Percentiles rank a stretch among this genome's conserved stretches.
Evolutionary conservation across 2,329 filamentous ascomycete genomes (phyloP).

Genomic region (Botrytis hyacinthi): DNA sequence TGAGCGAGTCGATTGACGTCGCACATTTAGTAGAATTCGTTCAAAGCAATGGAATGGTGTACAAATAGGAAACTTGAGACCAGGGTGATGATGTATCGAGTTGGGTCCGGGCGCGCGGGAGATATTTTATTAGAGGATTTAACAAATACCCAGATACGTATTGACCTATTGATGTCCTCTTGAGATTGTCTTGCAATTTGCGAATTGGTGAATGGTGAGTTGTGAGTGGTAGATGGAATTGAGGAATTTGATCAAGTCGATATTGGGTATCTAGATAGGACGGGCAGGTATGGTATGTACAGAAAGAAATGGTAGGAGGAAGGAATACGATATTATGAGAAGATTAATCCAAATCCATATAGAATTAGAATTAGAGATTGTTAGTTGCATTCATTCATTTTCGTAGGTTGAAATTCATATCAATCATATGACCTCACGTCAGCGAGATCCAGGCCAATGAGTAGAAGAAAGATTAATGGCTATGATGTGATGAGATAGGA

Average conservation of each 20-base stretch:
- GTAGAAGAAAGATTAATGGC: background rate
- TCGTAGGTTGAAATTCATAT: background rate
- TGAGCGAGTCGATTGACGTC: constrained; percentile 35
- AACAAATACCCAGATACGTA: background rate
- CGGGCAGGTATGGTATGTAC: background rate
- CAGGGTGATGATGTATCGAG: constrained; percentile 18
- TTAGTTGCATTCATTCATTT: background rate
- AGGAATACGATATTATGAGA: background rate
- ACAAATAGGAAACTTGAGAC: constrained; percentile 16
- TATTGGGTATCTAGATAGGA: background rate
- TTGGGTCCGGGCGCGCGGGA: constrained; percentile 16
- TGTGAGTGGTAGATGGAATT: background rate
- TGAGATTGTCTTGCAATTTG: background rate
- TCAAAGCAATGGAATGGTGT: constrained; percentile 29
- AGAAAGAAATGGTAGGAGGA: background rate
- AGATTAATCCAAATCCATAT: background rate
- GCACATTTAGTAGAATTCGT: constrained; percentile 32
- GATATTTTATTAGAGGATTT: constrained; percentile 3
- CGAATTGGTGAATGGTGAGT: background rate
- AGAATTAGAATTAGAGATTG: background rate
- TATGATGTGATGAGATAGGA: background rate
- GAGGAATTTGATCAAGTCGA: background rate
- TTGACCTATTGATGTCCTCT: too few relatives aligned
- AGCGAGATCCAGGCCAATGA: background rate
- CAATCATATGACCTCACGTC: constrained; percentile 6